Conservation (phyloP, 2,329 filamentous ascomycete species). For the Talaromyces sp. region DNA sequence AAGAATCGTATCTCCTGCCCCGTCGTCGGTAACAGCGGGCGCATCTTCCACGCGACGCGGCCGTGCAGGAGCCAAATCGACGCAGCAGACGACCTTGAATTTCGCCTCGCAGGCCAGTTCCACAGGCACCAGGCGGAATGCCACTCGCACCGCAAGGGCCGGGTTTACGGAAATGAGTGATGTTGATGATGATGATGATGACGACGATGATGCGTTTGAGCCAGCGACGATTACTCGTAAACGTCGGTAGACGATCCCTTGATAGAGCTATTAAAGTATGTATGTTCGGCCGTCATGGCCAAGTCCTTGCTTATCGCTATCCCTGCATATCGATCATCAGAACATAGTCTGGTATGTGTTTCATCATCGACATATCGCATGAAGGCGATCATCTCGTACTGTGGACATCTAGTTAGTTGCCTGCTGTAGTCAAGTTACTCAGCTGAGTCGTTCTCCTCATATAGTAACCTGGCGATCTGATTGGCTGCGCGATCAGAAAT, state of each 20-base stretch:
- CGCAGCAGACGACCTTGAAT: conserved; percentile 40
- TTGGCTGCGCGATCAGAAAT: not conserved
- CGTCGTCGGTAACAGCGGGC: conserved; percentile 32
- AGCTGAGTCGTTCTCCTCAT: too few species aligned
- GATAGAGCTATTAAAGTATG: not conserved
- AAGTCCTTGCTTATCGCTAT: not conserved
- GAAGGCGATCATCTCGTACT: not conserved
- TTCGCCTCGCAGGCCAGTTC: conserved; percentile 40
- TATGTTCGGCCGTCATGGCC: not conserved
- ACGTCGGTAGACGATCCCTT: conserved; percentile 12
- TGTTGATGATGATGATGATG: conserved; percentile 39
- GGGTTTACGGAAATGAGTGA: conserved; percentile 36
- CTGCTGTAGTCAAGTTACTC: not conserved
- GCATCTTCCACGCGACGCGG: conserved; percentile 28
- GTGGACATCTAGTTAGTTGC: too few species aligned
- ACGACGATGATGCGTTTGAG: conserved; percentile 47
- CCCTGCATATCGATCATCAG: not conserved
- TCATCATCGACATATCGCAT: too few species aligned
- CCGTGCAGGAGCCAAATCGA: conserved; percentile 25
- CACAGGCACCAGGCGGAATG: conserved; percentile 23
- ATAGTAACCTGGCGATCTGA: not conserved
- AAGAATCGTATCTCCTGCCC: conserved; percentile 31
- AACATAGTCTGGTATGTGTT: not conserved
- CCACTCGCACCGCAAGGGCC: conserved; percentile 32
- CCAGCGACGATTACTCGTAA: conserved; percentile 25